These are phyloP conservation scores for Penicillium fimorum DNA, from an alignment of 495 filamentous ascomycete species.

Conservation along the genomic window DNA sequence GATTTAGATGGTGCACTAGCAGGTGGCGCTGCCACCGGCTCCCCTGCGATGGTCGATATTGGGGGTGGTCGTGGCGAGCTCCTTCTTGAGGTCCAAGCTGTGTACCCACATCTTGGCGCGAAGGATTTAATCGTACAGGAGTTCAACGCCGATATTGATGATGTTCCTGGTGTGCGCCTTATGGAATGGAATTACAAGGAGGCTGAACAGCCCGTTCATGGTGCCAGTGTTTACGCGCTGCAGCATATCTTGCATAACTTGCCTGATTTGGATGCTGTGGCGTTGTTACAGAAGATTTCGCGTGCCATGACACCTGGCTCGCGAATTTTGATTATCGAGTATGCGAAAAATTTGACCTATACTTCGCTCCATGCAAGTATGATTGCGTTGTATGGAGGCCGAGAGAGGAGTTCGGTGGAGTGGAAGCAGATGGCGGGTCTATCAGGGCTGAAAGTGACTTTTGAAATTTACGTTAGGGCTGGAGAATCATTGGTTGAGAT, in stretches of 20 bases:
- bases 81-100: slow-evolving; percentile 42
- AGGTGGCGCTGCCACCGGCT: slow-evolving; percentile 7
- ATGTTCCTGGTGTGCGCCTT: slow-evolving; percentile 26
- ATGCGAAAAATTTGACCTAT: slow-evolving; percentile 34
- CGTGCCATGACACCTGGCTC: slow-evolving; percentile 47
- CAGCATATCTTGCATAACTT: slow-evolving; percentile 47
- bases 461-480: slow-evolving; percentile 34
- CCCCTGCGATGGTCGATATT: slow-evolving; percentile 50
- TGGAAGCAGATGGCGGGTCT: slow-evolving; percentile 36
- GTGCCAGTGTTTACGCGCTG: slow-evolving; percentile 45
- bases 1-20: slow-evolving; percentile 33
- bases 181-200: slow-evolving; percentile 40
- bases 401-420: slow-evolving; percentile 33
- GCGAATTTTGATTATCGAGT: slow-evolving; percentile 46
- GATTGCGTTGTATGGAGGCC: slow-evolving; percentile 36
- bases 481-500: slow-evolving; percentile 42
- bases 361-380: slow-evolving; percentile 37
- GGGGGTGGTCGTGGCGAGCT: slow-evolving; percentile 55
- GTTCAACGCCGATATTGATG: slow-evolving; percentile 34
- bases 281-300: slow-evolving; percentile 40
- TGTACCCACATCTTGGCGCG: slow-evolving; percentile 37
- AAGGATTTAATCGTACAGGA: slow-evolving; percentile 50
- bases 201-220: slow-evolving; percentile 33
- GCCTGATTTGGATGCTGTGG: slow-evolving; percentile 37
- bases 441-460: slow-evolving; percentile 33